phyloP scores from a whole-genome alignment of 495 filamentous ascomycete species.

The Rhypophila decipiens region DNA sequence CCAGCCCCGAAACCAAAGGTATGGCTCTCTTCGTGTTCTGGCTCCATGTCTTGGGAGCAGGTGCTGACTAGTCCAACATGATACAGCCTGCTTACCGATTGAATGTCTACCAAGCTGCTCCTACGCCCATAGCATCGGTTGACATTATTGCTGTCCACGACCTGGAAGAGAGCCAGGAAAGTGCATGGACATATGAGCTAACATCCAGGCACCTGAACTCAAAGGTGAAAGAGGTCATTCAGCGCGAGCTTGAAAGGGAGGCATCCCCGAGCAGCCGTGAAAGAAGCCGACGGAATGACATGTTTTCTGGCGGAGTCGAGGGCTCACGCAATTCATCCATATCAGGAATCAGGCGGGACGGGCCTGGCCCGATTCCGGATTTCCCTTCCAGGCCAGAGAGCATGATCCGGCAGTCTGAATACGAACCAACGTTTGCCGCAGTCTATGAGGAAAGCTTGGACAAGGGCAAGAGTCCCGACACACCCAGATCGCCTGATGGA shows the following conservation, averaged over 20 bases:
- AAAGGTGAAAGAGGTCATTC: neutral
- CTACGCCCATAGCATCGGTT: neutral
- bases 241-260: slow-evolving; percentile 1
- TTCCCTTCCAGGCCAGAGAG: neutral
- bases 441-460: too few species aligned
- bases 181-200: slow-evolving; percentile 7
- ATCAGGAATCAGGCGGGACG: neutral
- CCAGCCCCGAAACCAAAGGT: too few species aligned
- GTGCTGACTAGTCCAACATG: too few species aligned
- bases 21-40: too few species aligned
- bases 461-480: neutral
- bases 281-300: neutral
- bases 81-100: neutral
- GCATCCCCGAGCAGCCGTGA: neutral
- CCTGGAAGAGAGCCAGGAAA: slow-evolving; percentile 4
- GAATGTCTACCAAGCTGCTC: neutral
- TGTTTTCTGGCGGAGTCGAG: neutral
- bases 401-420: too few species aligned
- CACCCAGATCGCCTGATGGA: neutral
- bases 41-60: too few species aligned
- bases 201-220: neutral
- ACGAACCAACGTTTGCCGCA: too few species aligned
- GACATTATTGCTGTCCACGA: slow-evolving; percentile 14
- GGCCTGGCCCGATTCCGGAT: neutral
- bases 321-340: neutral